Evolutionary conservation across 768 basidiomycete species (phyloP), one percentile per base, ranked within the genome.

Genomic region (Calocybe indica): DNA sequence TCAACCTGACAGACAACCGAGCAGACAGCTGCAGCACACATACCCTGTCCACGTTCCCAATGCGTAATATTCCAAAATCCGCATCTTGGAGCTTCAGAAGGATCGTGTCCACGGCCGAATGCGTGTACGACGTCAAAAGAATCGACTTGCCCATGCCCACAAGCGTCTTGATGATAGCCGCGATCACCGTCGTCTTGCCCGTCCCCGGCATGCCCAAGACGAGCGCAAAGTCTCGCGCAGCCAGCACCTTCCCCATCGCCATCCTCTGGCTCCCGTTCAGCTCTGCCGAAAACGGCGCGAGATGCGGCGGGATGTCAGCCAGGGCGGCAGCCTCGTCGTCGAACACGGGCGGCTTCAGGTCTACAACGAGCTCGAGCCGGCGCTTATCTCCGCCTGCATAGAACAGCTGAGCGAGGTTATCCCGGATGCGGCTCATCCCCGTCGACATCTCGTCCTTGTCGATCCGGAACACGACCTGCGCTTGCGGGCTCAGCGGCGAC

Each of bases 171-270:
- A 98, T 93, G 41, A 96, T 77, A 31, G 90, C 84, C 1, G 89
- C 91, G 51, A 96, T 88, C 4, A 96, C 88, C 1, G 92, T 95
- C 37, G 95, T 96, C 68, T 99, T 99, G 6, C 96, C 95, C 4
- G 95, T 98, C 0, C 96, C 96, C 6, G 96, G 96, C 96, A 98
- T 97, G 11, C 96, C 96, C 6, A 98, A 73, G 28, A 99, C 79
- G 48, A 98, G 68, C 1, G 94, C 86, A 60, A 97, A 99, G 62
- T 99, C 93, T 48, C 79, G 70, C 1, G 96, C 92, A 5, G 74
- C 68, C 22, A 98, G 61, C 2, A 86, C 89, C 56, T 82, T 87
- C 14, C 67, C 63, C 62, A 95, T 75, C 1, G 94, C 95, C 6
- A 62, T 62, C 55, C 57, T 68, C 66, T 99, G 96, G 47, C 82